Conservation (phyloP, 805 yeast species). For the Schwanniomyces polymorphus region DNA sequence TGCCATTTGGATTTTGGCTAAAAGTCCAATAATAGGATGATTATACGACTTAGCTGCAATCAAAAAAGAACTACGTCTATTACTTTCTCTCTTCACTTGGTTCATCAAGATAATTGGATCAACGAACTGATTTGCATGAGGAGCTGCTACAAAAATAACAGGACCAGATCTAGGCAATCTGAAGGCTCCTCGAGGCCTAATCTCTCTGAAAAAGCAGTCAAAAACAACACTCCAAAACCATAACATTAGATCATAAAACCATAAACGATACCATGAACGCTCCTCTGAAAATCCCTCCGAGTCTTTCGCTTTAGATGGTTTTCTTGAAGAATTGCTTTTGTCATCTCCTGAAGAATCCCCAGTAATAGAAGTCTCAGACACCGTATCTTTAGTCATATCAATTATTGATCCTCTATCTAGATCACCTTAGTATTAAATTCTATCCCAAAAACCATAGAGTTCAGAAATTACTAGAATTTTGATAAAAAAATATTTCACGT, state of each 20-base stretch:
- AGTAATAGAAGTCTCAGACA: not conserved
- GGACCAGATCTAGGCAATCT: slow-evolving; percentile 72
- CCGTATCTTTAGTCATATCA: not conserved
- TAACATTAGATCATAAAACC: slow-evolving; percentile 33
- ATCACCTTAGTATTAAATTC: not conserved
- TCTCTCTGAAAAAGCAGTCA: slow-evolving; percentile 82
- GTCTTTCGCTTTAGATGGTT: not conserved
- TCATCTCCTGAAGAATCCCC: not conserved
- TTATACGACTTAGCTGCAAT: slow-evolving; percentile 81
- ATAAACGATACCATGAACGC: slow-evolving; percentile 24
- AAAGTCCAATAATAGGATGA: slow-evolving; percentile 65
- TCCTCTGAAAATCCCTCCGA: too few species aligned
- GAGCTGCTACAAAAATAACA: slow-evolving; percentile 91
- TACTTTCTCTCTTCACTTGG: slow-evolving; percentile 66
- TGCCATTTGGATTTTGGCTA: slow-evolving; percentile 74
- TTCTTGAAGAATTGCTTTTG: not conserved
- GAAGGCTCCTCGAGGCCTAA: slow-evolving; percentile 84
- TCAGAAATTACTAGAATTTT: not conserved
- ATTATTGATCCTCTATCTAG: not conserved
- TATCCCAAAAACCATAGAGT: not conserved
- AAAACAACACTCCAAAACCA: slow-evolving; percentile 41
- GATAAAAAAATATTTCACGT: too few species aligned
- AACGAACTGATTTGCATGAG: slow-evolving; percentile 95
- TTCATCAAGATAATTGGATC: slow-evolving; percentile 80
- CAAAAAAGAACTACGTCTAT: slow-evolving; percentile 73